Base-by-base conservation (phyloP, 345 rosid genomes). In the Gossypium sturtianum region DNA sequence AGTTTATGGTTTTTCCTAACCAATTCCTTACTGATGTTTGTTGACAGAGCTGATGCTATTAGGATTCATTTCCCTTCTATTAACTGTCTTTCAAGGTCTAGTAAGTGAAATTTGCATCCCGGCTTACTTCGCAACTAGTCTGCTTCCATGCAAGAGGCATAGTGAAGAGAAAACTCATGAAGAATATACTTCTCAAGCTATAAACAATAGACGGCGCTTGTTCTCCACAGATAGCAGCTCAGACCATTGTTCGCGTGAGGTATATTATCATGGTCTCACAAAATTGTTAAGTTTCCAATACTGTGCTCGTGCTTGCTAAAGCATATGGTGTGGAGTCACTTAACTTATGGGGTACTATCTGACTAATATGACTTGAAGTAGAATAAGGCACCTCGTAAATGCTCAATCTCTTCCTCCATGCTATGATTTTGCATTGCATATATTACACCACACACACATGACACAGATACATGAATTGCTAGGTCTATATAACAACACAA, bases 11-110 rank as follows among this genome's bases (percentile, higher is more conserved):
- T 12, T 16, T 16, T 64, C 15, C 81, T 80, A 60, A 82, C 51
- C 25, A 66, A 64, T 74, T 63, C 12, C 19, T 44, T 71, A 41
- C 62, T 76, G 61, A 34, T 85, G 53, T 57, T 65, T 73, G 74
- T 20, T 61, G 47, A 78, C 88, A 94, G 98, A 94, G 75, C 76
- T 92, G 89, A 92, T 92, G 98, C 91, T 94, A 25, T 81, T 94
- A 3, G 98, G 98, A 54, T 92, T 94, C 83, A 89, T 92, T 49
- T 94, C 98, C 56, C 87, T 94, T 22, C 74, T 94, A 74, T 75
- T 94, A 66, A 88, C 90, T 1, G 95, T 89, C 12, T 83, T 83
- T 59, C 97, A 90, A 76, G 60, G 78, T 17, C 65, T 81, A 20
- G 82, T 94, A 38, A 83, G 83, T 71, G 72, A 77, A 45, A 82